phyloP scores from a whole-genome alignment of 1,284 basidiomycete genomes.

The Cutaneotrichosporon dermatis region DNA sequence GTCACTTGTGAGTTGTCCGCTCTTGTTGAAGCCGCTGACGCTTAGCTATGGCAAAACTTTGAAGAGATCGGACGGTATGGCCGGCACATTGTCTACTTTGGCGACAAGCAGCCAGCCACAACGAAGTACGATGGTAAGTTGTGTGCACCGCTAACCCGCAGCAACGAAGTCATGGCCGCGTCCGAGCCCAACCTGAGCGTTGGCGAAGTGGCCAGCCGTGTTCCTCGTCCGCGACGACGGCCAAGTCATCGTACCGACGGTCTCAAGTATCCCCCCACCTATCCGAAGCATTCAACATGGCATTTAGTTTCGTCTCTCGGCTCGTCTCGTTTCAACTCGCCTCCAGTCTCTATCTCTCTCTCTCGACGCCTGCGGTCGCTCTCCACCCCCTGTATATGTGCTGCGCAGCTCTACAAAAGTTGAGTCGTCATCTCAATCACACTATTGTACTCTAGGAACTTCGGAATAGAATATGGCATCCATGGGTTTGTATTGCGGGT shows the following conservation, averaged over 20 bases:
- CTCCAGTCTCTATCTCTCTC: too few relatives aligned
- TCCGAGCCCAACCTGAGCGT: slow-evolving; percentile 36
- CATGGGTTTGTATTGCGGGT: too few relatives aligned
- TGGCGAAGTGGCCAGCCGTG: slow-evolving; percentile 60
- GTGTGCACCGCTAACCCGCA: slow-evolving; percentile 8
- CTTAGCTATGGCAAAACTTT: slow-evolving; percentile 88
- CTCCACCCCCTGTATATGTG: too few relatives aligned
- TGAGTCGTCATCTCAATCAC: too few relatives aligned
- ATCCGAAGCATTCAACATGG: too few relatives aligned
- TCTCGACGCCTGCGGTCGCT: too few relatives aligned
- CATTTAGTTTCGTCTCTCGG: too few relatives aligned
- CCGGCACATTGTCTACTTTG: slow-evolving; percentile 66
- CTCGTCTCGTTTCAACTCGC: too few relatives aligned
- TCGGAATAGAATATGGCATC: too few relatives aligned
- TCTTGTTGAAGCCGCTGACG: slow-evolving; percentile 19
- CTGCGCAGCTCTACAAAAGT: too few relatives aligned
- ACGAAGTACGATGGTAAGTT: slow-evolving; percentile 78
- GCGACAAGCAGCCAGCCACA: slow-evolving; percentile 78
- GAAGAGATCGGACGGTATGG: slow-evolving; percentile 64
- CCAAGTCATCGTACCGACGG: slow-evolving; percentile 78
- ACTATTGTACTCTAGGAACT: too few relatives aligned
- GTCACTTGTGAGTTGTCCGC: slow-evolving; percentile 36
- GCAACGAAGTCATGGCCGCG: slow-evolving; percentile 56
- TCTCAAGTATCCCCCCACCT: slow-evolving; percentile 62
- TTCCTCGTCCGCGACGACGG: slow-evolving; percentile 83